Evolutionary conservation across 2,329 filamentous ascomycete species (phyloP).

Genomic region (Hypomyces perniciosus): DNA sequence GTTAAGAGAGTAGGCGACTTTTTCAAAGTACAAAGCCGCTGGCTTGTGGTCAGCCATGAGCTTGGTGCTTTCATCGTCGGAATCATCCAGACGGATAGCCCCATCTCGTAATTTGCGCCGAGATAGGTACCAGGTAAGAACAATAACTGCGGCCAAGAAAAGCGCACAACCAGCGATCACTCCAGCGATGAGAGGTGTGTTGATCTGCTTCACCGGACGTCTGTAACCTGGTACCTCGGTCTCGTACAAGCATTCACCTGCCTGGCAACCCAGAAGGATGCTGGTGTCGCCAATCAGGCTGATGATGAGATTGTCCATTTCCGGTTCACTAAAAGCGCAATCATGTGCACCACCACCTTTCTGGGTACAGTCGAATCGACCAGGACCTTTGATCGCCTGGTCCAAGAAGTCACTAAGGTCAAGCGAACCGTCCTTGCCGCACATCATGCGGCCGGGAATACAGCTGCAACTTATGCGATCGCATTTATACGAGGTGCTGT

Average conservation of each 20-base stretch:
- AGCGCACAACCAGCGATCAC: constrained; percentile 83
- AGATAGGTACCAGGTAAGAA: constrained; percentile 82
- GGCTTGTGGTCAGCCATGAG: constrained; percentile 90
- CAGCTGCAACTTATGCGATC: constrained; percentile 81
- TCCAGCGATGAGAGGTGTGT: constrained; percentile 90
- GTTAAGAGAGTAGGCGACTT: constrained; percentile 80
- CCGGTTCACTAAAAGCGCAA: constrained; percentile 84
- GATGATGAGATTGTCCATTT: constrained; percentile 86
- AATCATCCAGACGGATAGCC: constrained; percentile 78
- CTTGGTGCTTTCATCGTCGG: constrained; percentile 79
- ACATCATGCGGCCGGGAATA: constrained; percentile 87
- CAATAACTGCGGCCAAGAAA: constrained; percentile 80
- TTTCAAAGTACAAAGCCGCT: constrained; percentile 79
- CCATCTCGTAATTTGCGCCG: constrained; percentile 65
- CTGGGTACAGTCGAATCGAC: constrained; percentile 69
- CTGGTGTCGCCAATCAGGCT: constrained; percentile 86
- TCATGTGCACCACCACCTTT: constrained; percentile 56
- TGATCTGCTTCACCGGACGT: constrained; percentile 86
- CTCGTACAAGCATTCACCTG: constrained; percentile 88
- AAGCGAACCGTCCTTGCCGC: constrained; percentile 83
- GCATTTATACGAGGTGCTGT: constrained; percentile 81
- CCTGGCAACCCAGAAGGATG: constrained; percentile 74
- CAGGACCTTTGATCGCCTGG: constrained; percentile 79
- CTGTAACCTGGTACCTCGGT: constrained; percentile 90
- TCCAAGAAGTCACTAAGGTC: constrained; percentile 87